phyloP scores from a whole-genome alignment of 805 yeast species.

The Kluyveromyces siamensis region DNA sequence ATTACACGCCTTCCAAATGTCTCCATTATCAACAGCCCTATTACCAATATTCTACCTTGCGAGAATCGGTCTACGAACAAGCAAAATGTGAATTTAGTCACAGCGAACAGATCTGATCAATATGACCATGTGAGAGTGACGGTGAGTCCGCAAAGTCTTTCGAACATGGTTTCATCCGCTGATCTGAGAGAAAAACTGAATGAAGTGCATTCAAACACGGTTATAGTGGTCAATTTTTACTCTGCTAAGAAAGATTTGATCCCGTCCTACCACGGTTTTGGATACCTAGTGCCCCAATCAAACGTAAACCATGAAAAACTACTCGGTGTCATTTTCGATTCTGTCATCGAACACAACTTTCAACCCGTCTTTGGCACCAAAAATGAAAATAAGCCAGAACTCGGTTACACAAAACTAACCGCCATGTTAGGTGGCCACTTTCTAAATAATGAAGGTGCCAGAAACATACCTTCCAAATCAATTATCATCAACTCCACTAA shows the following conservation, averaged over 20 bases:
- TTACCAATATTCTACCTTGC: background rate
- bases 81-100: slow-evolving; percentile 9
- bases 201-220: slow-evolving; percentile 30
- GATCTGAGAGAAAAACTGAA: slow-evolving; percentile 15
- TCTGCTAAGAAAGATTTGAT: slow-evolving; percentile 37
- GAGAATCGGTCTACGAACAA: slow-evolving; percentile 1
- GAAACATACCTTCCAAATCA: slow-evolving; percentile 11
- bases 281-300: slow-evolving; percentile 67
- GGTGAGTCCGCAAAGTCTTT: slow-evolving; percentile 36
- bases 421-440: slow-evolving; percentile 86
- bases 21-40: background rate
- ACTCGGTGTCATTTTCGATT: slow-evolving; percentile 86
- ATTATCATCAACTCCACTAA: slow-evolving; percentile 25
- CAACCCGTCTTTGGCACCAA: slow-evolving; percentile 19
- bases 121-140: slow-evolving; percentile 58
- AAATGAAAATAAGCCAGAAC: slow-evolving; percentile 9
- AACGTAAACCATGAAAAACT: slow-evolving; percentile 43
- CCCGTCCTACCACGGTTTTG: slow-evolving; percentile 59
- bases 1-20: slow-evolving; percentile 33
- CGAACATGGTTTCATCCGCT: slow-evolving; percentile 23
- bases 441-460: slow-evolving; percentile 28
- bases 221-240: slow-evolving; percentile 65
- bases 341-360: slow-evolving; percentile 62
- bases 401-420: slow-evolving; percentile 61
- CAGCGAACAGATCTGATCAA: slow-evolving; percentile 5